Base-by-base conservation (phyloP, 1,139 yeast genomes). In the Saccharomyces hybrid region DNA sequence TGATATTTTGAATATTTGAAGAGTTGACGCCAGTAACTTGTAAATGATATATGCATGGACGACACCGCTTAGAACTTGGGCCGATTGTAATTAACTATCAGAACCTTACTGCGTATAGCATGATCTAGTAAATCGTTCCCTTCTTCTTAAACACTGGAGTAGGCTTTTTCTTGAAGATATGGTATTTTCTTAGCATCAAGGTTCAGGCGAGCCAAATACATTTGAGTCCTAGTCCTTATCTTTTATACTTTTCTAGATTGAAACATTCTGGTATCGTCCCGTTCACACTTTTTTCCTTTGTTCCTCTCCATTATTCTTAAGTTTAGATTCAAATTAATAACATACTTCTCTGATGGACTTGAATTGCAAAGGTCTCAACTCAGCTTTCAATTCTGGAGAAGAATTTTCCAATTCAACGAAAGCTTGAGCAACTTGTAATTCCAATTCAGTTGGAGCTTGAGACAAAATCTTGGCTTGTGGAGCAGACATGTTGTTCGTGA, bases 351-450 rank as follows among this genome's bases (percentile, higher is more conserved):
- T 89, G 80, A 91, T 91, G 73, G 96, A 85, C 83, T 91, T 89
- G 91, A 93, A 89, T 82, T 93, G 98, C 78, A 93, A 87, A 67
- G 96, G 90, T 84, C 98, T 90, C 79, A 93, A 85, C 73, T 90
- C 97, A 73, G 96, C 93, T 87, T 91, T 91, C 77, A 91, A 82
- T 77, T 93, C 99, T 68, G 88, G 79, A 74, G 95, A 83, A 80
- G 90, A 85, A 75, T 84, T 79, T 84, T 95, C 99, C 79, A 93
- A 85, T 83, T 93, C 99, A 74, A 85, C 78, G 77, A 93, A 89
- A 73, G 99, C 97, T 84, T 93, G 98, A 73, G 97, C 98, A 76
- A 93, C 96, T 83, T 93, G 96, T 80, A 93, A 89, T 83, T 93
- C 99, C 80, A 93, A 89, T 82, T 93, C 98, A 76, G 93, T 77